Base-by-base conservation (phyloP, 2,329 filamentous ascomycete species). In the Exophiala dermatitidis region DNA sequence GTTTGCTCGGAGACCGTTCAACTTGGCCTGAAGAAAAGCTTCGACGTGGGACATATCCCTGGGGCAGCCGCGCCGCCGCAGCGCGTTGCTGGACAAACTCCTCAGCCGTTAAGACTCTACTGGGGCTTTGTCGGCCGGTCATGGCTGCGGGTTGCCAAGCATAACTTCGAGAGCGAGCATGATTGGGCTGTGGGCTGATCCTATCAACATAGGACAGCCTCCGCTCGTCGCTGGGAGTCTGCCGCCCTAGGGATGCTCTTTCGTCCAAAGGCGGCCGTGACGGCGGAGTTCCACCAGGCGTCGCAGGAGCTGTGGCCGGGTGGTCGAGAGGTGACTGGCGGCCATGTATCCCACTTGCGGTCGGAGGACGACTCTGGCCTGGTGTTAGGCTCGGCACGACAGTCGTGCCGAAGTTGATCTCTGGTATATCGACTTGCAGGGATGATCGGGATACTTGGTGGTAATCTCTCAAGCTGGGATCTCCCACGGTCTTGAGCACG, bases 391-490 rank as follows among this genome's bases (percentile, higher is more conserved):
- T 74, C 53, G 89, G 85, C 55, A 86, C 84, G 62, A 88, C 72
- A 0, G 90, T 95, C 4, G 85, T 88, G 0, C 91, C 91, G 70
- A 96, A 96, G 67, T 96, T 84, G 58, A 95, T 80, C 3, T 78
- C 72, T 1, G 88, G 88, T 56, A 95, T 82, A 9, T 73, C 72
- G 36, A 66, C 60, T 32, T 64, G 64, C 26, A 59, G 43, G 12
- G 66, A 59, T 36, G 70, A 65, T 40, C 69, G 66, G 43, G 68
- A 62, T 45, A 66, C 62, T 60, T 75, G 75, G 54, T 66, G 72
- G 55, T 69, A 69, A 64, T 77, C 75, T 10, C 74, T 73, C 50
- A 59, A 30, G 8, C 7, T 55, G 4, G 60, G 49, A 75, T 74
- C 45, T 71, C 72, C 56, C 7, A 90, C 83, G 1, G 86, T 89